Conservation (phyloP, 2,329 filamentous ascomycete species). For the Myriosclerotinia scirpicola region DNA sequence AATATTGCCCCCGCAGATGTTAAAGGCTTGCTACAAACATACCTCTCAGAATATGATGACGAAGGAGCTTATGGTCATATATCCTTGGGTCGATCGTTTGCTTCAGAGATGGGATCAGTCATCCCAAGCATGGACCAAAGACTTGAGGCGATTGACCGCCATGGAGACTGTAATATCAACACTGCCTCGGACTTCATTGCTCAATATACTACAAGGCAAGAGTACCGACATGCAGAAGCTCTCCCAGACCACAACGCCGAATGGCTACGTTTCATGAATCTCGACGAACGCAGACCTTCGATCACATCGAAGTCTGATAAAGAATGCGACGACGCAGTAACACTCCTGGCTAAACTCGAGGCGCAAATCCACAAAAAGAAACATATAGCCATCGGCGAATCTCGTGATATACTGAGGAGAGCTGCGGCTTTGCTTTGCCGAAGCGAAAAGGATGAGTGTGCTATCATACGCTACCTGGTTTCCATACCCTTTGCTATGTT, state of each 20-base stretch:
- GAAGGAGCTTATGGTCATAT: constrained; percentile 89
- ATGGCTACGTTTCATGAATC: constrained; percentile 60
- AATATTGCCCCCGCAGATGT: constrained; percentile 87
- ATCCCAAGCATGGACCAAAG: constrained; percentile 86
- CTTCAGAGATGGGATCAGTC: constrained; percentile 83
- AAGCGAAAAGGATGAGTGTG: constrained; percentile 70
- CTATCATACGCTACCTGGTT: constrained; percentile 83
- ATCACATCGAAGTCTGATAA: constrained; percentile 49
- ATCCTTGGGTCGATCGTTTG: constrained; percentile 89
- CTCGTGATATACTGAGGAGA: constrained; percentile 78
- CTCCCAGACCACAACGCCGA: constrained; percentile 67
- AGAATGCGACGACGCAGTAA: constrained; percentile 59
- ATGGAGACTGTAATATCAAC: constrained; percentile 75
- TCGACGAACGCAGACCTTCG: constrained; percentile 49
- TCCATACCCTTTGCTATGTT: constrained; percentile 91
- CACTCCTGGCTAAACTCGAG: constrained; percentile 71
- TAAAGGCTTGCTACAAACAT: constrained; percentile 93
- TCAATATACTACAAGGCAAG: constrained; percentile 94
- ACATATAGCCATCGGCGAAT: constrained; percentile 68
- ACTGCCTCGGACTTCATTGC: constrained; percentile 94
- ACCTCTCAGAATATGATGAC: constrained; percentile 91
- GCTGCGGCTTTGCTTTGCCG: constrained; percentile 86
- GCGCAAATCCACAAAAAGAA: constrained; percentile 67
- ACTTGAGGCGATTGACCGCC: constrained; percentile 75
- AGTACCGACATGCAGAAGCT: constrained; percentile 85